Evolutionary conservation across 2,329 filamentous ascomycete genomes (phyloP).

Genomic region (Trichoderma atrobrunneum): DNA sequence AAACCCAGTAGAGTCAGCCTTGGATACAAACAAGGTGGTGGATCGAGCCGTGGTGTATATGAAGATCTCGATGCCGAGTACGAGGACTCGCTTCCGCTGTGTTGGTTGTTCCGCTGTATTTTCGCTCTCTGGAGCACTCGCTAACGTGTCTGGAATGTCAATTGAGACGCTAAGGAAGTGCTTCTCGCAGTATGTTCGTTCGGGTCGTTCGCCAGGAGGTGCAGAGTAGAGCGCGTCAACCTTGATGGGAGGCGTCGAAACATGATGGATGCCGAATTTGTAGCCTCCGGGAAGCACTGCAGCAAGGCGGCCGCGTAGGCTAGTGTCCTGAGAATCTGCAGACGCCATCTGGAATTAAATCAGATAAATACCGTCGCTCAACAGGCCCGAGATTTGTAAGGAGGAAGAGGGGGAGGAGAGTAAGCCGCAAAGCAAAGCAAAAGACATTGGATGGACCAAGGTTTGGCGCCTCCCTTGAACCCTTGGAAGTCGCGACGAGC

Average conservation of each 20-base stretch:
- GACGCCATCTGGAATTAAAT: neutral
- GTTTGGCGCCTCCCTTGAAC: neutral
- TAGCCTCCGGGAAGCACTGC: conserved; percentile 51
- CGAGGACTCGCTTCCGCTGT: conserved; percentile 50
- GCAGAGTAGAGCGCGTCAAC: conserved; percentile 76
- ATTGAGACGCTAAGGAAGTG: conserved; percentile 66
- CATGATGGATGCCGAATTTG: conserved; percentile 72
- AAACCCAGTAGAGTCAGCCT: conserved; percentile 94
- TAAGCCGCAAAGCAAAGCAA: neutral
- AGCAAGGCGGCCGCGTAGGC: conserved; percentile 36
- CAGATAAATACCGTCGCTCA: neutral
- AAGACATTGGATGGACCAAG: neutral
- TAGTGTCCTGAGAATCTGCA: conserved; percentile 1
- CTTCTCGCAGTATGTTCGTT: conserved; percentile 80
- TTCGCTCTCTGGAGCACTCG: conserved; percentile 28
- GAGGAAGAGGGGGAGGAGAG: neutral
- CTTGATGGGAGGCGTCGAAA: conserved; percentile 78
- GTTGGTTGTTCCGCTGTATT: conserved; percentile 11
- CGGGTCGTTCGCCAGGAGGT: conserved; percentile 66
- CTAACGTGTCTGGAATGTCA: conserved; percentile 26
- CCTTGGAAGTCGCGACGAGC: conserved; percentile 4
- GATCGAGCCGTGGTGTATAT: conserved; percentile 79
- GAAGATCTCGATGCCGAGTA: conserved; percentile 82
- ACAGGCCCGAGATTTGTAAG: neutral
- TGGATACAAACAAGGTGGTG: conserved; percentile 90